phyloP scores from a whole-genome alignment of 2,329 filamentous ascomycete species.

The Alternaria postmessia region DNA sequence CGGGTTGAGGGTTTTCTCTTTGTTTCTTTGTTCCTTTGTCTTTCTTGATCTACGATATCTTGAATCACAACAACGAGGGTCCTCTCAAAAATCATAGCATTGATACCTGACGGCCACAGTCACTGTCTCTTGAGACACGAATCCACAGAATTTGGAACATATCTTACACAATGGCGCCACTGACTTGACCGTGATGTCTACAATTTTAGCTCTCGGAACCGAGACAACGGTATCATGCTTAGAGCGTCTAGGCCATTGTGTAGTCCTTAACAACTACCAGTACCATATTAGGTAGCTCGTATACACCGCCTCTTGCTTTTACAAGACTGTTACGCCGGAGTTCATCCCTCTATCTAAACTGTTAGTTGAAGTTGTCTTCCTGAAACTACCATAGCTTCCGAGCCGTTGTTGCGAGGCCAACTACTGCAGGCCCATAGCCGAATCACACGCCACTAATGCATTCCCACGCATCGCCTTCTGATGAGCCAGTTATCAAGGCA shows the following conservation, averaged over 20 bases:
- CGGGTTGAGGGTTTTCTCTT: conserved; percentile 27
- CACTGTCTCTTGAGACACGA: conserved; percentile 22
- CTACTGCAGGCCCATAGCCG: conserved; percentile 19
- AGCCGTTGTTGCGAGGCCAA: conserved; percentile 22
- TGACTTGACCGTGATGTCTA: conserved; percentile 5
- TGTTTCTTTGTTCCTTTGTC: conserved; percentile 12
- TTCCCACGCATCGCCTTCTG: conserved; percentile 12
- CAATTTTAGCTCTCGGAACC: conserved; percentile 4
- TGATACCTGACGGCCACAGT: conserved; percentile 23
- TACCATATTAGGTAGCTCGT: not conserved
- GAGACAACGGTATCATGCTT: not conserved
- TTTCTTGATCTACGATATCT: conserved; percentile 23
- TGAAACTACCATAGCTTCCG: conserved; percentile 18
- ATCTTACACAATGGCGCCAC: conserved; percentile 18
- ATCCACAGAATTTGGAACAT: conserved; percentile 37
- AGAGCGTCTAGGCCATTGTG: conserved; percentile 1
- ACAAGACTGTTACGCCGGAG: not conserved
- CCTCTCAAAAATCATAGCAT: conserved; percentile 26
- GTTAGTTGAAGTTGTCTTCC: conserved; percentile 1
- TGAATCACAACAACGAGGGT: conserved; percentile 21
- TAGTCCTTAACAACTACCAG: conserved; percentile 6
- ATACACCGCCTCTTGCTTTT: conserved; percentile 12
- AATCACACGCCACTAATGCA: conserved; percentile 23
- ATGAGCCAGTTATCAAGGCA: conserved; percentile 10
- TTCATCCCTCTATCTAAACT: not conserved